Percentiles rank a stretch among this genome's conserved stretches.
Conservation (phyloP, 352 stramenopile genomes). For the Globisporangium middletonii region DNA sequence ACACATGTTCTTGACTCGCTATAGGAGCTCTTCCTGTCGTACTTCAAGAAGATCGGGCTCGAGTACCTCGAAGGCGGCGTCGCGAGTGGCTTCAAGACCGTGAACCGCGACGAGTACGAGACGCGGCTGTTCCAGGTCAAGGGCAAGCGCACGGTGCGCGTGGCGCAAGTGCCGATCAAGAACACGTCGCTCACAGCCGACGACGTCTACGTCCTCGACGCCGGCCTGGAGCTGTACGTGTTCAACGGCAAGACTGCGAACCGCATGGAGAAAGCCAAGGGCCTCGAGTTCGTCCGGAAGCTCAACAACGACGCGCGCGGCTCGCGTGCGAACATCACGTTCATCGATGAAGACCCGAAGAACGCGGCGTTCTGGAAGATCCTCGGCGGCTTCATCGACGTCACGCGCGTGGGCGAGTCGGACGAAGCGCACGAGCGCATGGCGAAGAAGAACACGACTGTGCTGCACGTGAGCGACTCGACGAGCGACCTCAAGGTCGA, state of each 20-base stretch:
- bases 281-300: slow-evolving; percentile 84
- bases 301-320: slow-evolving; percentile 84
- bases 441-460: slow-evolving; percentile 54
- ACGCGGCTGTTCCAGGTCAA: slow-evolving; percentile 89
- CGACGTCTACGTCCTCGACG: slow-evolving; percentile 94
- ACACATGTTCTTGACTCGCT: neutral
- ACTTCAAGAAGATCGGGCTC: slow-evolving; percentile 90
- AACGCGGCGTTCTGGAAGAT: slow-evolving; percentile 89
- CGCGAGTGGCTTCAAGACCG: slow-evolving; percentile 89
- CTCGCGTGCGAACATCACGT: slow-evolving; percentile 69
- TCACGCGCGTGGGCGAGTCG: slow-evolving; percentile 51
- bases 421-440: slow-evolving; percentile 62
- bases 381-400: slow-evolving; percentile 83
- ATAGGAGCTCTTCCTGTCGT: slow-evolving; percentile 88
- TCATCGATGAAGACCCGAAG: slow-evolving; percentile 87
- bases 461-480: slow-evolving; percentile 78
- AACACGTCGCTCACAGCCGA: slow-evolving; percentile 86
- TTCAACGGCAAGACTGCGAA: slow-evolving; percentile 75
- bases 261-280: slow-evolving; percentile 89
- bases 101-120: slow-evolving; percentile 87
- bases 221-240: slow-evolving; percentile 89
- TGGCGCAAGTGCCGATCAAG: slow-evolving; percentile 81
- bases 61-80: slow-evolving; percentile 92
- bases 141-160: slow-evolving; percentile 83
- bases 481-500: slow-evolving; percentile 43